Evolutionary conservation across 495 filamentous ascomycete genomes (phyloP).

Genomic region (Daldinia concentrica): DNA sequence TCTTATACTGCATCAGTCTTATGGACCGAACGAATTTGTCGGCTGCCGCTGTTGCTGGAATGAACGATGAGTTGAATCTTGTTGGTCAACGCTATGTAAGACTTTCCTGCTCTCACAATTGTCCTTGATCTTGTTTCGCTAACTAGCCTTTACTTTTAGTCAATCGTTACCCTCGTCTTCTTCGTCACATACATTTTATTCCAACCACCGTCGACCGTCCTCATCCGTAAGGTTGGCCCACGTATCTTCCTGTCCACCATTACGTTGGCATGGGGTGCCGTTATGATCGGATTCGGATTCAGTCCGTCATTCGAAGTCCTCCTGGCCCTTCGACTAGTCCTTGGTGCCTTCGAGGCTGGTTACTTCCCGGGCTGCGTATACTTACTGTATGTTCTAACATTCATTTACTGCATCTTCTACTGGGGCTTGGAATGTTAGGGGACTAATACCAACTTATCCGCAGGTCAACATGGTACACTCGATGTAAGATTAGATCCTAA

Average conservation of each 20-base stretch:
- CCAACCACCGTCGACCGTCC: conserved; percentile 61
- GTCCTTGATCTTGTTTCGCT: not conserved
- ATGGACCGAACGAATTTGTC: conserved; percentile 72
- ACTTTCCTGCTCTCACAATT: not conserved
- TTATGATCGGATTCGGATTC: conserved; percentile 69
- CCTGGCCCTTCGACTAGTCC: conserved; percentile 62
- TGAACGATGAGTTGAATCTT: conserved; percentile 61
- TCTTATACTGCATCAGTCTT: conserved; percentile 68
- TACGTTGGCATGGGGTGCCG: conserved; percentile 55
- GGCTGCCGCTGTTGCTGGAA: conserved; percentile 63
- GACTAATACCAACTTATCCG: conserved; percentile 1
- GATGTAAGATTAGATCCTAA: conserved; percentile 48
- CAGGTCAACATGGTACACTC: conserved; percentile 65
- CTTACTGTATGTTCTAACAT: conserved; percentile 54
- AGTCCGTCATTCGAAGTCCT: conserved; percentile 57
- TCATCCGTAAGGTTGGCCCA: conserved; percentile 66
- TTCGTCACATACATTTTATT: conserved; percentile 68
- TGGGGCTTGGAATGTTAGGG: not conserved
- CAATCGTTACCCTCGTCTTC: conserved; percentile 66
- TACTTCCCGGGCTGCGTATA: conserved; percentile 70
- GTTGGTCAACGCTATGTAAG: conserved; percentile 57
- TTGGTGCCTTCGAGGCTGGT: conserved; percentile 68
- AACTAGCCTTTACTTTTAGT: conserved; percentile 47
- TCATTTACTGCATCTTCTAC: too few species aligned
- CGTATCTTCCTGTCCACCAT: conserved; percentile 62